Evolutionary conservation across 2,329 filamentous ascomycete genomes (phyloP).

Genomic region (Aspergillus sp.): DNA sequence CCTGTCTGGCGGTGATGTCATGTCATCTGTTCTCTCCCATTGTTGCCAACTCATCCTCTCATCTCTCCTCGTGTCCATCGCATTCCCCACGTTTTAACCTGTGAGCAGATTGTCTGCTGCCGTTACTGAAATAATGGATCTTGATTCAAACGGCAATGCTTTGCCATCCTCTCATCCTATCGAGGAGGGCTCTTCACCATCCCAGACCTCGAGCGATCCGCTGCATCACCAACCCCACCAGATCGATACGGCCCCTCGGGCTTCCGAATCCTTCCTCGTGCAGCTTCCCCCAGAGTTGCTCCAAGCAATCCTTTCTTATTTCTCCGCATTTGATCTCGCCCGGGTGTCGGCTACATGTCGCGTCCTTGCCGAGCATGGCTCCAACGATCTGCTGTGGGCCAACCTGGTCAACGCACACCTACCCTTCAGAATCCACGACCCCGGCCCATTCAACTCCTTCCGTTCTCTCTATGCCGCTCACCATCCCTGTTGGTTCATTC

Average conservation of each 20-base stretch:
- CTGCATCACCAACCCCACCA: too few relatives aligned
- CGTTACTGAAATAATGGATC: too few relatives aligned
- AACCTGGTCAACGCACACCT: constrained; percentile 64
- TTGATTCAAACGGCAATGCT: too few relatives aligned
- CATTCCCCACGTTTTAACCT: too few relatives aligned
- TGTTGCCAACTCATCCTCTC: too few relatives aligned
- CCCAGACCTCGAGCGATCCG: too few relatives aligned
- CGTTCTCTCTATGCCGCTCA: constrained; percentile 69
- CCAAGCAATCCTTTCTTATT: constrained; percentile 62
- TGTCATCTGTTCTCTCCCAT: background rate
- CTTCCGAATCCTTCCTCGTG: constrained; percentile 16
- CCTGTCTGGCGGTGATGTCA: too few relatives aligned
- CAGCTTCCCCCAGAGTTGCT: constrained; percentile 71
- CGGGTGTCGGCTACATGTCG: constrained; percentile 58
- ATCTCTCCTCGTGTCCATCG: too few relatives aligned
- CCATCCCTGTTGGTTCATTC: constrained; percentile 79
- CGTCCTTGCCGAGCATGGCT: constrained; percentile 54
- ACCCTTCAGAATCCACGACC: constrained; percentile 51
- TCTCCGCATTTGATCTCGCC: constrained; percentile 62
- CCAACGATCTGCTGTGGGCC: constrained; percentile 68
- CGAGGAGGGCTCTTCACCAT: too few relatives aligned
- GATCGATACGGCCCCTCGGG: background rate
- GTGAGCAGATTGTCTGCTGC: too few relatives aligned
- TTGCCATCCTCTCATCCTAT: too few relatives aligned
- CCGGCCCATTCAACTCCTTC: constrained; percentile 60